Conservation (phyloP, 2,329 filamentous ascomycete species). For the Alternaria ventricosa region DNA sequence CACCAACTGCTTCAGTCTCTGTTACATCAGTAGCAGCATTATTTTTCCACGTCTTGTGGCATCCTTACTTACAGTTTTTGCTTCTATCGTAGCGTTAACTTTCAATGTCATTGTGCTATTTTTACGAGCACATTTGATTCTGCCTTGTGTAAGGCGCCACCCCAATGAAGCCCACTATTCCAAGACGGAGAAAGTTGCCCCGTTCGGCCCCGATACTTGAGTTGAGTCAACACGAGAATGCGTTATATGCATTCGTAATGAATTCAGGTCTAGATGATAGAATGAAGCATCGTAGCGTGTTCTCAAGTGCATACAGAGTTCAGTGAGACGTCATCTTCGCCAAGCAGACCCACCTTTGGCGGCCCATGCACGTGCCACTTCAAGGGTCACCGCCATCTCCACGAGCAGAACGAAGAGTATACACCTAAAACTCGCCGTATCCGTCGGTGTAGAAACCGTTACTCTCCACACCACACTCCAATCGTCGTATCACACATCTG, state of each 20-base stretch:
- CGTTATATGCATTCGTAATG: slow-evolving; percentile 2
- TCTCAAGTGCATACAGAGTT: slow-evolving; percentile 10
- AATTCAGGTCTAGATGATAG: slow-evolving; percentile 3
- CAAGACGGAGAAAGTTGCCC: neutral
- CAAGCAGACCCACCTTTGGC: slow-evolving; percentile 15
- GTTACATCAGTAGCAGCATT: slow-evolving; percentile 18
- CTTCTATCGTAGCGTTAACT: slow-evolving; percentile 1
- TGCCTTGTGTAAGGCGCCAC: slow-evolving; percentile 21
- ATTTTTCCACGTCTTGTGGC: neutral
- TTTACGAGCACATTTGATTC: slow-evolving; percentile 17
- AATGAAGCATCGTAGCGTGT: slow-evolving; percentile 7
- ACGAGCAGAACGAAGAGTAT: slow-evolving; percentile 12
- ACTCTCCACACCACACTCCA: slow-evolving; percentile 15
- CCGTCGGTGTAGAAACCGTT: slow-evolving; percentile 42
- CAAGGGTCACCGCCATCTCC: slow-evolving; percentile 35
- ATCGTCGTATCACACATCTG: slow-evolving; percentile 3
- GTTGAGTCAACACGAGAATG: neutral
- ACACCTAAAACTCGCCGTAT: slow-evolving; percentile 9
- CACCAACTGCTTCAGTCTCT: slow-evolving; percentile 18
- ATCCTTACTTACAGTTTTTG: neutral
- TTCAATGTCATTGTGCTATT: slow-evolving; percentile 14
- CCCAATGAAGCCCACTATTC: slow-evolving; percentile 1
- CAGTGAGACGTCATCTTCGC: slow-evolving; percentile 26
- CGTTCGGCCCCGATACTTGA: neutral
- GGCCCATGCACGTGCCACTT: slow-evolving; percentile 15